Conservation (phyloP, 2,329 filamentous ascomycete species). For the Penicillium sclerotiorum region DNA sequence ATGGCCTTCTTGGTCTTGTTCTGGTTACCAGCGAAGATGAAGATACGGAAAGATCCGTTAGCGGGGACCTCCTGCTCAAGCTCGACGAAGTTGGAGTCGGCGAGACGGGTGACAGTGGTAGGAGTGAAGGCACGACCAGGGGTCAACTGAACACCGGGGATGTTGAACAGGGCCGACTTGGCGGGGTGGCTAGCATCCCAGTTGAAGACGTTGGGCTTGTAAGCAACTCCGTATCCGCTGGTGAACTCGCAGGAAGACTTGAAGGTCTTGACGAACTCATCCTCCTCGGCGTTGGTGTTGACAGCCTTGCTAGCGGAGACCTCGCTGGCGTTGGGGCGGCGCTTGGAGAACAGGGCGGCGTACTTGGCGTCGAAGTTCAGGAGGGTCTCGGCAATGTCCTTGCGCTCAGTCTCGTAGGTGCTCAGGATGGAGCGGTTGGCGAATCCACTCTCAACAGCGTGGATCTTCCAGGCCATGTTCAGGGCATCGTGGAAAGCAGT, state of each 20-base stretch:
- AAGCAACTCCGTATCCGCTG: conserved; percentile 86
- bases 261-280: conserved; percentile 85
- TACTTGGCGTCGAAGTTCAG: conserved; percentile 87
- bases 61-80: conserved; percentile 87
- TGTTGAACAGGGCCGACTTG: conserved; percentile 69
- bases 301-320: conserved; percentile 63
- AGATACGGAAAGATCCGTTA: conserved; percentile 85
- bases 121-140: conserved; percentile 77
- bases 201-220: conserved; percentile 79
- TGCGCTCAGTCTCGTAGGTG: conserved; percentile 86
- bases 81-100: conserved; percentile 86
- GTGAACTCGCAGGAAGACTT: conserved; percentile 92
- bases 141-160: conserved; percentile 65
- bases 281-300: conserved; percentile 45
- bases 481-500: conserved; percentile 67
- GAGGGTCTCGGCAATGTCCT: conserved; percentile 79
- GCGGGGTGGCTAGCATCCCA: conserved; percentile 76
- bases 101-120: conserved; percentile 79
- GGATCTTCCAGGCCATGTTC: conserved; percentile 95
- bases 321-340: conserved; percentile 71
- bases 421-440: conserved; percentile 73
- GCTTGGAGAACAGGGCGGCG: conserved; percentile 83
- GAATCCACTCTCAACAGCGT: conserved; percentile 82
- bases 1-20: conserved; percentile 64
- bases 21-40: conserved; percentile 77